Evolutionary conservation across 148 eudicot species (phyloP), one percentile per base, ranked within the genome.

Genomic region (Chenopodium formosanum): DNA sequence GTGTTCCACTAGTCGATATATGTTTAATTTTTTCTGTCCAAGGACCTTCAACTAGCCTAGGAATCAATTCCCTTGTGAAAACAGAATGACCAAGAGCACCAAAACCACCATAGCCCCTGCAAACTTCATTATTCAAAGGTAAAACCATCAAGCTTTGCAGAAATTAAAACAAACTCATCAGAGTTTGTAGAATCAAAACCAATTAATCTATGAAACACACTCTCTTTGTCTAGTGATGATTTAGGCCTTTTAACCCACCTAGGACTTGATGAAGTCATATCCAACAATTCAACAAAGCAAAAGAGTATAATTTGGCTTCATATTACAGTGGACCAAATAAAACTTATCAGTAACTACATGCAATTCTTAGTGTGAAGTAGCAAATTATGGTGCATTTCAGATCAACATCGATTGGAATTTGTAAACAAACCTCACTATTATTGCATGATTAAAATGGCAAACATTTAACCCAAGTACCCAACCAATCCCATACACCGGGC

Each of bases 21-120:
- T 92, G 95, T 70, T 86, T 80, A 40, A 94, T 86, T 80, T 86
- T 84, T 79, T 80, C 90, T 62, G 83, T 86, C 98, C 99, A 96
- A 32, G 95, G 68, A 71, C 99, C 98, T 86, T 92, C 85, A 47
- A 96, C 98, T 84, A 90, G 73, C 87, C 91, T 86, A 64, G 99
- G 98, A n/a, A 85, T 62, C 89, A 94, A 80, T 82, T 96, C 99
- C 84, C 99, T 89, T 70, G 88, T 86, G 82, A 84, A 95, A 73
- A 96, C 98, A 23, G 97, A 80, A 83, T 96, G 99, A 29, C 99
- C 99, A 80, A 96, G 95, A 84, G 99, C 97, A 46, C 99, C 99
- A 83, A 96, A 96, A 70, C 99, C 99, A 76, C 99, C 99, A 84
- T 96, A 96, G 65, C 99, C 99, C 99, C 99, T 95, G 97, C 81